Evolutionary conservation across 345 rosid species (phyloP), one percentile per base, ranked within the genome.

Genomic region (Nephelium lappaceum): DNA sequence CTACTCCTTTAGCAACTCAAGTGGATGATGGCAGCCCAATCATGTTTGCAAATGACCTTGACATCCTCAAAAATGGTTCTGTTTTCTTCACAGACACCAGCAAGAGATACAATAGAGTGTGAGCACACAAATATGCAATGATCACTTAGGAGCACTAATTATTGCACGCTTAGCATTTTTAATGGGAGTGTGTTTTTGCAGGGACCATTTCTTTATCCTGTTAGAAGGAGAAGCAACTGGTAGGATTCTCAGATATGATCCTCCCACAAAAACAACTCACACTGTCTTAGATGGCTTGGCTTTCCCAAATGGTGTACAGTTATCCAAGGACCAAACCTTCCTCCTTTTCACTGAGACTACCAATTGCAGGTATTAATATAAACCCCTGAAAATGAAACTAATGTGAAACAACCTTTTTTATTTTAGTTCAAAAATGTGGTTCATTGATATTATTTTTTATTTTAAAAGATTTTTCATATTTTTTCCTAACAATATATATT

Each of bases 141-240:
- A 10, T 8, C 43, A 41, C 6, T 18, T 2, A 9, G 2, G 14
- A 45, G 36, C 3, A 31, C 36, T 31, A 36, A 11, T 38, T 38
- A 61, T 61, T 63, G 39, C 24, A 41, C 38, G 7, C 25, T 14
- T 21, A 21, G 23, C 41, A 15, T 12, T n/a, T 16, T 41, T 36
- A 41, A 41, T 42, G 31, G 55, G 57, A 21, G 4, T 11, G 67
- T 58, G 72, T 16, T 58, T 71, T 73, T 84, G 72, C 83, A 94
- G 99, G 88, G 81, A 88, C 64, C 98, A 96, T 91, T 93, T 94
- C 88, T 94, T 88, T 80, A 94, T 94, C 75, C 62, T 96, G 79
- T 82, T 94, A 75, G 99, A 96, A 88, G 99, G 98, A 82, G 97
- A 94, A 87, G 81, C 98, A 71, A 93, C 98, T 0, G 95, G 98